Evolutionary conservation across 2,329 filamentous ascomycete genomes (phyloP).

Genomic region (Colletotrichum plurivorum): DNA sequence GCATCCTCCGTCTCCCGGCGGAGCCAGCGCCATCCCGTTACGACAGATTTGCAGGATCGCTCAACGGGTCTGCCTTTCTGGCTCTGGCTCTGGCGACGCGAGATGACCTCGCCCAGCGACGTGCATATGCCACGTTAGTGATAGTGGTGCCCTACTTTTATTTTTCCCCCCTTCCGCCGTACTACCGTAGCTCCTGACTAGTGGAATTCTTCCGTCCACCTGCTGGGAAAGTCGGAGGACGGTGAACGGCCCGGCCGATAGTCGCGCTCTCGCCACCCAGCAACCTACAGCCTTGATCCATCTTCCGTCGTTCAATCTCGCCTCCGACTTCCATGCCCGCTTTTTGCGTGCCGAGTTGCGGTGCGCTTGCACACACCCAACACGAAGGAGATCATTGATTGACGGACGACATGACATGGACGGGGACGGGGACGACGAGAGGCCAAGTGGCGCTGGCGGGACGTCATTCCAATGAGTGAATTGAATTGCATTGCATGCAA

Average conservation of each 20-base stretch:
- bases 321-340: conserved; percentile 32
- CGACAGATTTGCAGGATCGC: conserved; percentile 24
- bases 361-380: conserved; percentile 25
- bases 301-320: conserved; percentile 22
- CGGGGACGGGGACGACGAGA: background rate
- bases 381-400: background rate
- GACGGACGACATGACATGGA: background rate
- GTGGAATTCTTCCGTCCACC: conserved; percentile 13
- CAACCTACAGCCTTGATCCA: conserved; percentile 29
- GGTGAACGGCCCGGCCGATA: conserved; percentile 20
- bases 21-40: conserved; percentile 10
- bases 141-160: background rate
- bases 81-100: background rate
- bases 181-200: conserved; percentile 8
- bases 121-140: conserved; percentile 12
- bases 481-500: background rate
- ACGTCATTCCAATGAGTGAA: background rate
- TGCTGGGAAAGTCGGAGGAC: background rate
- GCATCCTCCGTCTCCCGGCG: background rate
- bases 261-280: conserved; percentile 19
- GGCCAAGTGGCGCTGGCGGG: background rate
- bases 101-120: conserved; percentile 16
- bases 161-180: background rate
- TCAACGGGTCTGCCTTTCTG: conserved; percentile 1
- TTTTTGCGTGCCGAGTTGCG: conserved; percentile 29